Evolutionary conservation across 2,329 filamentous ascomycete species (phyloP).

Genomic region (Monilinia fructigena): DNA sequence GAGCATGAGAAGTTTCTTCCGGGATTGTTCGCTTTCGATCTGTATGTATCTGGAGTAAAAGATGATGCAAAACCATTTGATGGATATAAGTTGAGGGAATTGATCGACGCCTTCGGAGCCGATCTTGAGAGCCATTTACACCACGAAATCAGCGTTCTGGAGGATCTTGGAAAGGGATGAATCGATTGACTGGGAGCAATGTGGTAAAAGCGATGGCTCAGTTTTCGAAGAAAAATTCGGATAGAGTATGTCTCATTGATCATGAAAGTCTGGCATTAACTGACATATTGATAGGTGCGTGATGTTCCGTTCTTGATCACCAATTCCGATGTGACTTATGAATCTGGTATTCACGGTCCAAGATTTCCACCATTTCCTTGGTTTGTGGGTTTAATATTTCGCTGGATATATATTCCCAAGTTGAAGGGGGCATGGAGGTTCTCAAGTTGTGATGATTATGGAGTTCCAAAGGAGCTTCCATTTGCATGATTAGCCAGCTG

Average conservation of each 20-base stretch:
- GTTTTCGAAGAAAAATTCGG: constrained; percentile 26
- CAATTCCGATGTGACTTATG: constrained; percentile 34
- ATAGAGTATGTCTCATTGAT: constrained; percentile 22
- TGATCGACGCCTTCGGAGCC: constrained; percentile 43
- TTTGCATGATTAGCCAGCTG: constrained; percentile 39
- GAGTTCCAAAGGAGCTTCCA: constrained; percentile 41
- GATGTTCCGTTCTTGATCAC: constrained; percentile 31
- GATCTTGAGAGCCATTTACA: constrained; percentile 42
- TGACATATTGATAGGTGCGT: constrained; percentile 10
- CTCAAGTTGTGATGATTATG: constrained; percentile 40
- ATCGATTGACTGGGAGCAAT: constrained; percentile 41
- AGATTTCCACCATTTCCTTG: constrained; percentile 38
- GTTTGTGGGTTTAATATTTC: constrained; percentile 37
- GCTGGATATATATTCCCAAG: constrained; percentile 41
- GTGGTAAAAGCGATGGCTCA: constrained; percentile 29
- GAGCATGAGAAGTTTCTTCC: constrained; percentile 45
- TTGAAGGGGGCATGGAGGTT: constrained; percentile 43
- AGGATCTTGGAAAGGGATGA: constrained; percentile 39
- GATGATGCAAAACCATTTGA: constrained; percentile 39
- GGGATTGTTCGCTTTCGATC: constrained; percentile 40
- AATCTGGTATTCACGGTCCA: constrained; percentile 36
- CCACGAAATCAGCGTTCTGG: constrained; percentile 44
- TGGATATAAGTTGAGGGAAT: constrained; percentile 36
- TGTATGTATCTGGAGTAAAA: constrained; percentile 40
- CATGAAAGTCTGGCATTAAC: background rate